Percentiles rank a stretch among this genome's conserved stretches.
Conservation (phyloP, 257 asterid species). For the Fraxinus anomala region DNA sequence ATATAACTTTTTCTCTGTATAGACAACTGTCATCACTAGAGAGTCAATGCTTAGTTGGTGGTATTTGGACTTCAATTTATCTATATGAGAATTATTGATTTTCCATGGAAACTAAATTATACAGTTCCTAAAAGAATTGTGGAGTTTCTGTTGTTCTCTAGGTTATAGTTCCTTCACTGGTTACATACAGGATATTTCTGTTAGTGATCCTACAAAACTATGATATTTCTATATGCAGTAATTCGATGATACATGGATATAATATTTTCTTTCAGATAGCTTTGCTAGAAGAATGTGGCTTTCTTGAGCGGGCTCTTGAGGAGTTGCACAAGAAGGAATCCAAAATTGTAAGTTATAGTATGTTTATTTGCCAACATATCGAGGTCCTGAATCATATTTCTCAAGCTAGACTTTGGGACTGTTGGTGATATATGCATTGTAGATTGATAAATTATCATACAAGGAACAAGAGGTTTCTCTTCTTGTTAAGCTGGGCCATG, state of each 20-base stretch:
- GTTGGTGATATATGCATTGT: slow-evolving; percentile 31
- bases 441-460: slow-evolving; percentile 81
- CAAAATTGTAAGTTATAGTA: slow-evolving; percentile 70
- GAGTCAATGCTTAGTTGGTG: not conserved
- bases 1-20: not conserved
- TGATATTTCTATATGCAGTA: slow-evolving; percentile 17
- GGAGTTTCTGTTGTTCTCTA: slow-evolving; percentile 3
- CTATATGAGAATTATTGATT: slow-evolving; percentile 13
- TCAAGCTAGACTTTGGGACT: slow-evolving; percentile 7
- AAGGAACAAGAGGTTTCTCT: slow-evolving; percentile 93
- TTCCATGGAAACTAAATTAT: not conserved
- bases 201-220: not conserved
- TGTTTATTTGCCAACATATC: slow-evolving; percentile 16
- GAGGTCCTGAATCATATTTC: slow-evolving; percentile 5
- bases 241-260: slow-evolving; percentile 13
- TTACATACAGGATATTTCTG: slow-evolving; percentile 20
- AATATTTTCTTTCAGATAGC: slow-evolving; percentile 57
- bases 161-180: slow-evolving; percentile 7
- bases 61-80: not conserved
- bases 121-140: slow-evolving; percentile 12
- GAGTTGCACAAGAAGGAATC: slow-evolving; percentile 82
- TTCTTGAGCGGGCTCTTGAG: slow-evolving; percentile 80
- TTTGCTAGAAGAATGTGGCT: slow-evolving; percentile 86
- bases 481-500: slow-evolving; percentile 73
- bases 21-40: not conserved